Evolutionary conservation across 2,329 filamentous ascomycete genomes (phyloP).

Genomic region (Dendryphion nanum): DNA sequence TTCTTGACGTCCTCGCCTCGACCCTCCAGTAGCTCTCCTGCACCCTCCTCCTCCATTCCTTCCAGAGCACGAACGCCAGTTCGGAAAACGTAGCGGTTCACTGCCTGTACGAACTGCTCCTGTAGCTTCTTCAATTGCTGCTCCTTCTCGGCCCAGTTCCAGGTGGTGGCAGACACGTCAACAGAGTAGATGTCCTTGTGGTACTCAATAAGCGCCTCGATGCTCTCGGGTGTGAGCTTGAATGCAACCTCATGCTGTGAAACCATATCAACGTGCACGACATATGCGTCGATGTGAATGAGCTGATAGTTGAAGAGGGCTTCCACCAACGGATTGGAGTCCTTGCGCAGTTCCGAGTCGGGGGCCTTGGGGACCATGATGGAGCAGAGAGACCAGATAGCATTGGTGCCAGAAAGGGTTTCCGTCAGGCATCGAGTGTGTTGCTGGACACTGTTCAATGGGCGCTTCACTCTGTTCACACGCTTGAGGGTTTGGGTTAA

Average conservation of each 20-base stretch:
- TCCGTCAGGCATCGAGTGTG: constrained; percentile 95
- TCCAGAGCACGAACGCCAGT: constrained; percentile 86
- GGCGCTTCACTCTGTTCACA: constrained; percentile 94
- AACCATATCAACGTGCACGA: constrained; percentile 99
- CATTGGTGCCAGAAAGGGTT: constrained; percentile 82
- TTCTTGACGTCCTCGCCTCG: constrained; percentile 92
- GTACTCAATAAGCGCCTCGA: constrained; percentile 89
- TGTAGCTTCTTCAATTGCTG: constrained; percentile 95
- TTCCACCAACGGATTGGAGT: constrained; percentile 79
- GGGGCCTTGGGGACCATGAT: constrained; percentile 90
- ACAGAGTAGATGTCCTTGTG: constrained; percentile 95
- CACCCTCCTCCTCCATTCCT: constrained; percentile 93
- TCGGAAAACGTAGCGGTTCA: constrained; percentile 96
- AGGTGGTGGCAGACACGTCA: constrained; percentile 83
- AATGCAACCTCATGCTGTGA: constrained; percentile 95
- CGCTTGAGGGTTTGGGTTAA: constrained; percentile 94
- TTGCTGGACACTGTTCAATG: constrained; percentile 93
- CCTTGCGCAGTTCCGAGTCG: constrained; percentile 77
- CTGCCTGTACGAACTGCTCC: constrained; percentile 91
- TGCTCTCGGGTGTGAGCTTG: constrained; percentile 94
- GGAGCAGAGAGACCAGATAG: constrained; percentile 92
- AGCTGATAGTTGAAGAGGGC: constrained; percentile 91
- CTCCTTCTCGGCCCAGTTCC: constrained; percentile 96
- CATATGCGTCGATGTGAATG: constrained; percentile 92
- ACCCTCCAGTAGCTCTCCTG: constrained; percentile 86